Evolutionary conservation across 495 filamentous ascomycete genomes (phyloP).

Genomic region (Penicillium pulvis): DNA sequence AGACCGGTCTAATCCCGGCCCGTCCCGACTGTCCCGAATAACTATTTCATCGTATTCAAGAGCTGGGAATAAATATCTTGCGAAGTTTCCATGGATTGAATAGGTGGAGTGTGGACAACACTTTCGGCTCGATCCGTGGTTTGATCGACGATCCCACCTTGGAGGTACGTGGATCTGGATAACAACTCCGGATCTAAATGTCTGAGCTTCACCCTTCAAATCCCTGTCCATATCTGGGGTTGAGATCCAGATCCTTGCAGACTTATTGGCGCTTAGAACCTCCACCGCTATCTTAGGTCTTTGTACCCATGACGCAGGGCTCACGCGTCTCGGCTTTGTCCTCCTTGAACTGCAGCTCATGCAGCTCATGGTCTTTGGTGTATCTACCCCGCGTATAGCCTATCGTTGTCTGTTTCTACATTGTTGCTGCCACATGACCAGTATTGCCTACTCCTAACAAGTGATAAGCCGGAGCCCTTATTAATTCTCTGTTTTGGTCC

Average conservation of each 20-base stretch:
- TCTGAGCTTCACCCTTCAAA: conserved; percentile 2
- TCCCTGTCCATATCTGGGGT: background rate
- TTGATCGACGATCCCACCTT: background rate
- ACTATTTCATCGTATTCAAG: background rate
- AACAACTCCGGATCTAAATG: background rate
- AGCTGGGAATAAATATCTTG: background rate
- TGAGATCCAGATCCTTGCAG: background rate
- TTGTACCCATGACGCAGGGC: background rate
- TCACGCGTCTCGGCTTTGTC: too few species aligned
- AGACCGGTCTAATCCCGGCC: conserved; percentile 19
- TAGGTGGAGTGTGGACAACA: conserved; percentile 2
- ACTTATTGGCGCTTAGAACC: background rate
- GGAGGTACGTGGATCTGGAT: background rate
- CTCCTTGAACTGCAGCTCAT: background rate
- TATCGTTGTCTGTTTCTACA: background rate
- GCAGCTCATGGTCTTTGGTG: background rate
- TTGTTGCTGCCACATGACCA: background rate
- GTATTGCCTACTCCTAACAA: background rate
- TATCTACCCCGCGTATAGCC: background rate
- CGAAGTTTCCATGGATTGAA: background rate
- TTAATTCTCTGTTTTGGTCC: background rate
- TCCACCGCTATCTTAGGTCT: background rate
- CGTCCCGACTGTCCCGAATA: conserved; percentile 16
- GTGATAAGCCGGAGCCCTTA: too few species aligned
- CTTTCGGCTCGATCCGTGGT: background rate